Evolutionary conservation across 2,329 filamentous ascomycete species (phyloP).

Genomic region (Colletotrichum navitas): DNA sequence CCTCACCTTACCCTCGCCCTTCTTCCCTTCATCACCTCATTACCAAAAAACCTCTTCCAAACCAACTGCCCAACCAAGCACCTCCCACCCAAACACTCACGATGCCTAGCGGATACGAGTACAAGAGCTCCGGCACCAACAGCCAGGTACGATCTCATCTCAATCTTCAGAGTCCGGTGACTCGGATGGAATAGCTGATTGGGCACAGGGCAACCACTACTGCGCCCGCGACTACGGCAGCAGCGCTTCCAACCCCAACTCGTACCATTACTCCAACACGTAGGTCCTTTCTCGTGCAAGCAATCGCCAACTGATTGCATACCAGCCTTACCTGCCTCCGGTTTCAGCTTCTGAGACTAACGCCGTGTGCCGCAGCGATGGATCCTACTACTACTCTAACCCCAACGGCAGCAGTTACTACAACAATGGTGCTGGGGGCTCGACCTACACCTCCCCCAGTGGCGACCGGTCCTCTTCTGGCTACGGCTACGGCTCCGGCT

Average conservation of each 20-base stretch:
- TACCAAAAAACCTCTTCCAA: background rate
- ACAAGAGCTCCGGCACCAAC: constrained; percentile 71
- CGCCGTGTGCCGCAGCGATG: constrained; percentile 58
- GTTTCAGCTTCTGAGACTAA: background rate
- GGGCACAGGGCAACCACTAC: constrained; percentile 73
- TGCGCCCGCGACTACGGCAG: constrained; percentile 74
- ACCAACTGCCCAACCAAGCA: background rate
- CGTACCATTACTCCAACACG: constrained; percentile 77
- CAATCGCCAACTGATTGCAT: background rate
- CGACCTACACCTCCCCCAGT: constrained; percentile 71
- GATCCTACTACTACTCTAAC: constrained; percentile 82
- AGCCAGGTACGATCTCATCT: constrained; percentile 61
- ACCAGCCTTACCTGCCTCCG: background rate
- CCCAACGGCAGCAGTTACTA: constrained; percentile 76
- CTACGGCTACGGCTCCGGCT: constrained; percentile 40
- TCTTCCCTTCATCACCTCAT: background rate
- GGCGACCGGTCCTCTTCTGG: constrained; percentile 51
- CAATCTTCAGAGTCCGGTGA: too few species aligned
- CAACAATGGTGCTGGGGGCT: constrained; percentile 69
- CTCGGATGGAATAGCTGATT: background rate
- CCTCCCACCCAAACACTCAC: constrained; percentile 14
- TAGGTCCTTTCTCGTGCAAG: constrained; percentile 49
- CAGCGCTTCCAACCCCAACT: constrained; percentile 66
- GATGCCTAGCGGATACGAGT: constrained; percentile 51
- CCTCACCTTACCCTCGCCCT: background rate